Percentiles rank a stretch among this genome's conserved stretches.
Evolutionary conservation across 1,284 basidiomycete genomes (phyloP).

Genomic region (Gymnopus androsaceus): DNA sequence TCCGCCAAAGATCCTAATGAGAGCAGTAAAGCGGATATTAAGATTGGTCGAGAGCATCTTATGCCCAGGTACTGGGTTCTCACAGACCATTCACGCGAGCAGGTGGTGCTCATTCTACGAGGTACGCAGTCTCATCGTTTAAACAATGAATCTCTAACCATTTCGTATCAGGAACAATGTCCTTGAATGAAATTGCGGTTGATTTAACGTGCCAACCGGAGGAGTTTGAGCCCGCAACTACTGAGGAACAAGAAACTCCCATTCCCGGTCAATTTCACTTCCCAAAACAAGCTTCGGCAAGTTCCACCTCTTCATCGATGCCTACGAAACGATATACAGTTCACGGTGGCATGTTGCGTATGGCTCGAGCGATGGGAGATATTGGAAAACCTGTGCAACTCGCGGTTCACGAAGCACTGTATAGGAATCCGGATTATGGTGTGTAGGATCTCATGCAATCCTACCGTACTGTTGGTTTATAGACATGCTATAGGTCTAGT

Average conservation of each 20-base stretch:
- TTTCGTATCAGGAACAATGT: conserved; percentile 65
- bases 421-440: conserved; percentile 73
- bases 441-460: conserved; percentile 15
- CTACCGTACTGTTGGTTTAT: neutral
- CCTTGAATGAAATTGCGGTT: conserved; percentile 80
- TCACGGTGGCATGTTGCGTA: conserved; percentile 78
- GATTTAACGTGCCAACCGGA: conserved; percentile 78
- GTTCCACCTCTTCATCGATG: neutral
- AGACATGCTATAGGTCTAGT: conserved; percentile 54
- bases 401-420: conserved; percentile 70
- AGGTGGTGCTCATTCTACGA: conserved; percentile 75
- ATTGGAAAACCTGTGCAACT: conserved; percentile 76
- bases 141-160: neutral
- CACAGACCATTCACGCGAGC: conserved; percentile 68
- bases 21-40: conserved; percentile 36
- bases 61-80: conserved; percentile 84
- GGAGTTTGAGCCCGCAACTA: conserved; percentile 57
- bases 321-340: conserved; percentile 50
- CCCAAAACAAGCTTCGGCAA: conserved; percentile 11
- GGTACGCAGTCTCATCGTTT: conserved; percentile 35
- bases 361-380: conserved; percentile 78
- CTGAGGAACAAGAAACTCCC: conserved; percentile 34
- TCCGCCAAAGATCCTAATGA: conserved; percentile 41
- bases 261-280: conserved; percentile 31
- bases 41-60: conserved; percentile 64